These are phyloP conservation scores for Solanum sejunctum DNA, from an alignment of 257 asterid species.

Conservation along the genomic window DNA sequence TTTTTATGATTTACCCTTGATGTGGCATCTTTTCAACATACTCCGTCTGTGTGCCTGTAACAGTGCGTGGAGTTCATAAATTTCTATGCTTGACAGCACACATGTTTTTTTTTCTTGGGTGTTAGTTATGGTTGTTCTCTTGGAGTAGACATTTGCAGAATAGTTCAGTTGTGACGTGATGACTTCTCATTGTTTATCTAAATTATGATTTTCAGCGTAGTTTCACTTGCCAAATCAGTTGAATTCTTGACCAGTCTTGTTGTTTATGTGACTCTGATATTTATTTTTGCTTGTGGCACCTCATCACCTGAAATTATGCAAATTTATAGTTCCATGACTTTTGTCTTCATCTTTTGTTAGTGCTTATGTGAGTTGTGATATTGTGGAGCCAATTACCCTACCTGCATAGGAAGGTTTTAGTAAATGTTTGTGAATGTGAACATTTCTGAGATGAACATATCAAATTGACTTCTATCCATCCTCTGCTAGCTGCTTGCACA, in stretches of 20 bases:
- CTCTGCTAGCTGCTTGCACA: constrained; percentile 3
- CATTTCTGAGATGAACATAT: neutral
- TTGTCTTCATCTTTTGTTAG: neutral
- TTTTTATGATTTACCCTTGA: neutral
- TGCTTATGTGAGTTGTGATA: neutral
- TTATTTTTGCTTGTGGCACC: neutral
- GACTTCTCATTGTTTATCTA: neutral
- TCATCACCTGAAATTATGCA: neutral
- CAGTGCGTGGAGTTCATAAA: neutral
- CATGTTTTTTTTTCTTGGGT: neutral
- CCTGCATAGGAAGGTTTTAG: neutral
- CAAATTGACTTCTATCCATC: neutral
- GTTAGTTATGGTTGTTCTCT: neutral
- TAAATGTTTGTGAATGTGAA: neutral
- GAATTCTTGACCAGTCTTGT: neutral
- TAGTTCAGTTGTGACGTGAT: neutral
- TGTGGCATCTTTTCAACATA: neutral
- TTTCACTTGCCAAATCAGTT: neutral
- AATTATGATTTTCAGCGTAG: neutral
- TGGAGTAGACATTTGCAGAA: neutral
- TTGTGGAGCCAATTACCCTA: neutral
- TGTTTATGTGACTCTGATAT: neutral
- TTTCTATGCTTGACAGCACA: neutral
- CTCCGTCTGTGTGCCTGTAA: neutral
- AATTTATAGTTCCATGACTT: neutral